A percentile compares a stretch with the other conserved stretches of the same genome.
These are phyloP conservation scores for Inonotus hispidus DNA, from an alignment of 1,284 basidiomycete genomes.

Conservation along the genomic window DNA sequence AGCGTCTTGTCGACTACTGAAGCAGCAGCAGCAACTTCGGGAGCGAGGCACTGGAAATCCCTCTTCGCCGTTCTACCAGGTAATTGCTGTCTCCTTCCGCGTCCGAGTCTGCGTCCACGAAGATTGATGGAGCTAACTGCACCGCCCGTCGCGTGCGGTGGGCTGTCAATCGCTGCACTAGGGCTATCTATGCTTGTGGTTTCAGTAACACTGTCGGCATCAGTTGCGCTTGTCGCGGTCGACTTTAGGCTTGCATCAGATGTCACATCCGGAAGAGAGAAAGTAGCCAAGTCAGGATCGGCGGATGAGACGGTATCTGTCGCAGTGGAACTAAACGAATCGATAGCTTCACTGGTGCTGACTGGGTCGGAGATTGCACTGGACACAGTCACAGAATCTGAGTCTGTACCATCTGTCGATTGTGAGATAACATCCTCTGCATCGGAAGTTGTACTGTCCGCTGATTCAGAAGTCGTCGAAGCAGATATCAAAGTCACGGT, in stretches of 20 bases:
- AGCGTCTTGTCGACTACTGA: background rate
- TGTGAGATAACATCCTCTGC: background rate
- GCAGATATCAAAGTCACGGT: background rate
- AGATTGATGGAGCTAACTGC: background rate
- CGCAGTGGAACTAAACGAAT: background rate
- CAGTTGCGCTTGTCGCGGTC: too few relatives aligned
- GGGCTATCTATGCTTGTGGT: too few relatives aligned
- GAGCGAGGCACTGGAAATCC: constrained; percentile 6
- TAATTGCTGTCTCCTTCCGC: too few relatives aligned
- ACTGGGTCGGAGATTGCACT: too few relatives aligned
- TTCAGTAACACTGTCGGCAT: background rate
- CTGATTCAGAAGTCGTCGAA: background rate
- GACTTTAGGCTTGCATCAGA: too few relatives aligned
- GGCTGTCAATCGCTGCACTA: too few relatives aligned
- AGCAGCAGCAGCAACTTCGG: background rate
- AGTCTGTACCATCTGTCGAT: background rate
- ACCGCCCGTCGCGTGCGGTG: too few relatives aligned
- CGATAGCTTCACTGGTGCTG: too few relatives aligned
- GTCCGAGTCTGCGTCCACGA: background rate
- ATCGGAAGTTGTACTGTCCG: background rate
- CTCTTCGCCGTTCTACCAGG: background rate
- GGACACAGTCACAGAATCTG: background rate
- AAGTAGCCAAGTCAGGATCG: too few relatives aligned
- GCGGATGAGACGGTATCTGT: too few relatives aligned
- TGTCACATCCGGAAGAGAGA: too few relatives aligned